Evolutionary conservation across 2,329 filamentous ascomycete genomes (phyloP).

Genomic region (Cucurbitaria berberidis): DNA sequence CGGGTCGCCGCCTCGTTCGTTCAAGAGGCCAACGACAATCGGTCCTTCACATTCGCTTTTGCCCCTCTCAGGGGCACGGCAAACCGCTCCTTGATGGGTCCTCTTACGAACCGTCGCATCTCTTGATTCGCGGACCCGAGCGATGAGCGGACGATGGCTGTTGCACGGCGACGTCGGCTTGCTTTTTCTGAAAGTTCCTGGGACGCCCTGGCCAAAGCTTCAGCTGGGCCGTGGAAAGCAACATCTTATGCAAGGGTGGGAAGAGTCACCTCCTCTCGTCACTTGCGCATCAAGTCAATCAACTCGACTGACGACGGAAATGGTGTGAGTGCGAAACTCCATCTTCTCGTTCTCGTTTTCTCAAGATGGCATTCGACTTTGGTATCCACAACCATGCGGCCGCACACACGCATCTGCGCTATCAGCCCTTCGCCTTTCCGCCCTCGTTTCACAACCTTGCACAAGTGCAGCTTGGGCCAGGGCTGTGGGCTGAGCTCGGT

Average conservation of each 20-base stretch:
- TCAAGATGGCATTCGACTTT: constrained; percentile 10
- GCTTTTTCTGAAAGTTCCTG: constrained; percentile 28
- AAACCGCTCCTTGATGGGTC: constrained; percentile 27
- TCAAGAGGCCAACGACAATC: constrained; percentile 14
- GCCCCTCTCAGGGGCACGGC: constrained; percentile 36
- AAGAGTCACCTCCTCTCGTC: constrained; percentile 23
- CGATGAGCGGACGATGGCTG: constrained; percentile 35
- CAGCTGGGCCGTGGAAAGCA: constrained; percentile 19
- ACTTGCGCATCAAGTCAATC: constrained; percentile 3
- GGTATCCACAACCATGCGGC: constrained; percentile 8
- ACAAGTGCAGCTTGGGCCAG: constrained; percentile 30
- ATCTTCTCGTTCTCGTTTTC: constrained; percentile 4
- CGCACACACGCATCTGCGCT: constrained; percentile 19
- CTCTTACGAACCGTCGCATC: constrained; percentile 14
- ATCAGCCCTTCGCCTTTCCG: constrained; percentile 29
- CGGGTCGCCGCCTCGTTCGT: constrained; percentile 20
- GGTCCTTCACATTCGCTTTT: constrained; percentile 25
- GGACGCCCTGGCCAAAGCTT: constrained; percentile 36
- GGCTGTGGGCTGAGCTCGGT: constrained; percentile 24
- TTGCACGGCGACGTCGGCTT: constrained; percentile 33
- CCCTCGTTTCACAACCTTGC: constrained; percentile 41
- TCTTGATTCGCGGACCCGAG: constrained; percentile 34
- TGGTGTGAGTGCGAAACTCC: not conserved
- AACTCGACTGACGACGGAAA: constrained; percentile 5
- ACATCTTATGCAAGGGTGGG: constrained; percentile 29